Evolutionary conservation across 371 early-diverging fungal genomes (phyloP).

Genomic region (Catenaria anguillulae): DNA sequence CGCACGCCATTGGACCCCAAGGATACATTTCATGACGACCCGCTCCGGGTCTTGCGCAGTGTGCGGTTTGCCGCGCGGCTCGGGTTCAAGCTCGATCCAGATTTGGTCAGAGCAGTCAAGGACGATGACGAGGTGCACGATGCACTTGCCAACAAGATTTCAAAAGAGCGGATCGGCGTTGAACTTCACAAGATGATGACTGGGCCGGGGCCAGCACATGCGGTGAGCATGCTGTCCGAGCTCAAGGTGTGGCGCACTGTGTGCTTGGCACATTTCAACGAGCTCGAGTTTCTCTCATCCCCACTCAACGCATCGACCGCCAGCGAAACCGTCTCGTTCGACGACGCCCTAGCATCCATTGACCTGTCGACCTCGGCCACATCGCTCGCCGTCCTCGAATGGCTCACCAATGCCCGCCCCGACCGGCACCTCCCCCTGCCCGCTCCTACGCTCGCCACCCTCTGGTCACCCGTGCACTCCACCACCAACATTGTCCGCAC

Average conservation of each 20-base stretch:
- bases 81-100: constrained; percentile 56
- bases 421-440: neutral
- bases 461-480: neutral
- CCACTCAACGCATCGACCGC: too few relatives aligned
- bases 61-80: constrained; percentile 92
- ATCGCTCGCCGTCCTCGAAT: neutral
- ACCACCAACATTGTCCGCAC: too few relatives aligned
- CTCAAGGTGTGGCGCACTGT: constrained; percentile 2
- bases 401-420: neutral
- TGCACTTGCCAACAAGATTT: constrained; percentile 72
- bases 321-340: too few relatives aligned
- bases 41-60: constrained; percentile 89
- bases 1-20: constrained; percentile 88
- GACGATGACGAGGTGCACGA: constrained; percentile 31
- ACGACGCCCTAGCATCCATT: too few relatives aligned
- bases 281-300: neutral
- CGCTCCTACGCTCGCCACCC: neutral
- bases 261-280: neutral
- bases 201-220: constrained; percentile 22
- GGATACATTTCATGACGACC: constrained; percentile 95
- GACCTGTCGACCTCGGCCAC: too few relatives aligned
- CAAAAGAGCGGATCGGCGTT: constrained; percentile 84
- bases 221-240: neutral
- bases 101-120: constrained; percentile 47
- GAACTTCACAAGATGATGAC: constrained; percentile 96